Evolutionary conservation across 768 basidiomycete genomes (phyloP), one percentile per base, ranked within the genome.

Genomic region (Suillus americanus): DNA sequence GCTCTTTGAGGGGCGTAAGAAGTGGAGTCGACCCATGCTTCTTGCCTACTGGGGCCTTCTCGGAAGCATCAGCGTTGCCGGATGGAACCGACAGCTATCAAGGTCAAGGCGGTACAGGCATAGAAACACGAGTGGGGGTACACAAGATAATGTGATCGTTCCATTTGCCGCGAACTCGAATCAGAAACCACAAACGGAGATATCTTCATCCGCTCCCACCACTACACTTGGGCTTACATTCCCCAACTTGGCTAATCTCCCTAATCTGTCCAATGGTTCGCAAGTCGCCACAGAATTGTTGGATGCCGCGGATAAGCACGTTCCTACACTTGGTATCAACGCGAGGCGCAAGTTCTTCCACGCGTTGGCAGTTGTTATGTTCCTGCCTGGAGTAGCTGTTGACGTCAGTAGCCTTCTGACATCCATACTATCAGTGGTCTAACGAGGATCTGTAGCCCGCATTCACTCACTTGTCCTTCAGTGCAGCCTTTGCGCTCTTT

Each of bases 311-410:
- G 91, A 95, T 76, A 94, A 95, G 76, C 89, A 87, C 66, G 90
- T 97, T 65, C 95, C 95, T 25, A 94, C 93, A 61, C 79, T 99
- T 62, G 87, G 90, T 55, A 79, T 98, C 68, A 99, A 99, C 75
- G 93, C 92, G 30, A 84, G 97, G 65, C 84, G 97, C 60, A 99
- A 99, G 77, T 98, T 92, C 77, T 99, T 99, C 79, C 97, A 99
- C 78, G 95, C 88, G 28, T 81, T 99, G 62, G 94, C 97, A 2
- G 95, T 99, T 54, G 82, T 93, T 35, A 97, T 99, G 96, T 98
- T 99, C 73, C 79, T 97, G 38, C 97, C 97, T 8, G 97, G 97
- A 0, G 87, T 99, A 64, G 92, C 89, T 1, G 76, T 94, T 73
- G 97, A 99, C 77, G 96, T 96, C 71, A 80, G 91, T 86, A 51